Evolutionary conservation across 345 rosid genomes (phyloP).

Genomic region (Salix caprea): DNA sequence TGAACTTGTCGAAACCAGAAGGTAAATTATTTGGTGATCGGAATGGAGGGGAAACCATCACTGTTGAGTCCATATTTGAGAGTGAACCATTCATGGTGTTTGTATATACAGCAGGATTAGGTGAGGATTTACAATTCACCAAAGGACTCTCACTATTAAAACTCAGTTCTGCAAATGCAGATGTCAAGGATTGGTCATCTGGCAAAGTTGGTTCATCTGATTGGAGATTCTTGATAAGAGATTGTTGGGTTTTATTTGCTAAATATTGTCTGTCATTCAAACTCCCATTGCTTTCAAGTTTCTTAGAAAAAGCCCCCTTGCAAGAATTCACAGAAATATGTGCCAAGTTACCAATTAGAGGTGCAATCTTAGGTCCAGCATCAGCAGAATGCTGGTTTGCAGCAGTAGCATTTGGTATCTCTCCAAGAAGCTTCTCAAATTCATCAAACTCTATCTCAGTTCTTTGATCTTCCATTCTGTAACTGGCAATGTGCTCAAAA

Average conservation of each 20-base stretch:
- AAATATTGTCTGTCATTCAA: slow-evolving; percentile 21
- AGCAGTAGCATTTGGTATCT: slow-evolving; percentile 73
- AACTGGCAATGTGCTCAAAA: not conserved
- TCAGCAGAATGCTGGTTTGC: slow-evolving; percentile 45
- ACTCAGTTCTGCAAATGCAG: slow-evolving; percentile 48
- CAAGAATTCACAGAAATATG: slow-evolving; percentile 37
- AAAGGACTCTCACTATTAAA: slow-evolving; percentile 24
- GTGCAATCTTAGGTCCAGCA: slow-evolving; percentile 22
- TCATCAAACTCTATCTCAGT: slow-evolving; percentile 62
- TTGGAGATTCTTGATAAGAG: slow-evolving; percentile 27
- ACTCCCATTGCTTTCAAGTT: slow-evolving; percentile 29
- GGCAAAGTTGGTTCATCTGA: slow-evolving; percentile 46
- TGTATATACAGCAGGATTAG: slow-evolving; percentile 15
- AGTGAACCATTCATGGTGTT: slow-evolving; percentile 26
- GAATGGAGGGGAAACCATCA: slow-evolving; percentile 33
- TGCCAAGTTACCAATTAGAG: slow-evolving; percentile 20
- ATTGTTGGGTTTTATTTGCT: slow-evolving; percentile 22
- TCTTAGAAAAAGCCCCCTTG: slow-evolving; percentile 29
- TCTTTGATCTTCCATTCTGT: slow-evolving; percentile 53
- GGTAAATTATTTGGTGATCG: slow-evolving; percentile 30
- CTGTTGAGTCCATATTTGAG: slow-evolving; percentile 23
- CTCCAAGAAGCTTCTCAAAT: slow-evolving; percentile 70
- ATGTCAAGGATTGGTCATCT: slow-evolving; percentile 48
- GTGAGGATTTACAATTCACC: slow-evolving; percentile 25
- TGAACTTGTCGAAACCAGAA: slow-evolving; percentile 35